Evolutionary conservation across 257 asterid species (phyloP).

Genomic region (Mentha longifolia): DNA sequence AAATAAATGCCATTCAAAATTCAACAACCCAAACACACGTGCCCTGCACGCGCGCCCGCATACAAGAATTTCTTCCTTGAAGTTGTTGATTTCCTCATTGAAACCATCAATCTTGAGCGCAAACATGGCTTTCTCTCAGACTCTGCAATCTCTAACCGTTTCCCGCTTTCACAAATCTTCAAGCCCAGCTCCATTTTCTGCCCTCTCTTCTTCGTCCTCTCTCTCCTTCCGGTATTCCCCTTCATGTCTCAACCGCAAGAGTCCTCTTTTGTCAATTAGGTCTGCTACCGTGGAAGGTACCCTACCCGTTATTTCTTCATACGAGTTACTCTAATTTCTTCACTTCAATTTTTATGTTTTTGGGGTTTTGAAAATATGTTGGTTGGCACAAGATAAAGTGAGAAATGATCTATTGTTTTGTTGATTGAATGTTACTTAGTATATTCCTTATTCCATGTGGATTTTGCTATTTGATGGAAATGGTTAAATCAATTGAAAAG

Average conservation of each 20-base stretch:
- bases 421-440: conserved; percentile 7
- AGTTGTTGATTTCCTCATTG: conserved; percentile 24
- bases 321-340: background rate
- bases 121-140: conserved; percentile 58
- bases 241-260: conserved; percentile 44
- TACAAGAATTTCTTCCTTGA: background rate
- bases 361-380: background rate
- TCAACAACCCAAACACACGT: conserved; percentile 29
- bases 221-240: conserved; percentile 50
- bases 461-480: background rate
- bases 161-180: conserved; percentile 30
- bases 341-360: background rate
- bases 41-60: background rate
- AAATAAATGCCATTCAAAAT: background rate
- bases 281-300: conserved; percentile 67
- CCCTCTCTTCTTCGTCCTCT: conserved; percentile 36
- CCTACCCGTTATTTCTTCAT: background rate
- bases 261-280: conserved; percentile 46
- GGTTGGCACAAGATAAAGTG: background rate
- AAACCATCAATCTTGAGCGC: background rate
- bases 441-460: background rate
- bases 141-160: conserved; percentile 37
- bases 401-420: background rate
- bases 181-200: conserved; percentile 24
- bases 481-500: conserved; percentile 14